phyloP scores from a whole-genome alignment of 306 rosid genomes.

The Carpinus viminea region DNA sequence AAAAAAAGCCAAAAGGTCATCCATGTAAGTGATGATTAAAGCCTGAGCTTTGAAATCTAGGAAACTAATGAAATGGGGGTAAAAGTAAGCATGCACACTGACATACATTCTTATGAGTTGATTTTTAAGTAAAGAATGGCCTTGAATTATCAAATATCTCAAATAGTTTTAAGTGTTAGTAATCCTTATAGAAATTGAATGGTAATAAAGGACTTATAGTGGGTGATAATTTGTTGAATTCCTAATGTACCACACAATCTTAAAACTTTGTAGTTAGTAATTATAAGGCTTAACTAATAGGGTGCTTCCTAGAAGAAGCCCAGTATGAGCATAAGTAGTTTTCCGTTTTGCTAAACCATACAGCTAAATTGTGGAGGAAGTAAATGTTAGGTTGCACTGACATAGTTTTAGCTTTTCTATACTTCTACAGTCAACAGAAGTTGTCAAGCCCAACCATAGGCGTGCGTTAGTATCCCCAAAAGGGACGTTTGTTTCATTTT shows the following conservation, averaged over 20 bases:
- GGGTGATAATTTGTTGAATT: not conserved
- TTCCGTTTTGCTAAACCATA: not conserved
- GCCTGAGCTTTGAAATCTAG: not conserved
- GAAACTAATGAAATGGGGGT: not conserved
- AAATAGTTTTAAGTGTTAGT: not conserved
- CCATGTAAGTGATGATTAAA: not conserved
- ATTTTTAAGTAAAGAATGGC: not conserved
- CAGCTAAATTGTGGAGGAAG: not conserved
- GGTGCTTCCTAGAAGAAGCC: constrained; percentile 1
- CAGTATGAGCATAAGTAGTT: not conserved
- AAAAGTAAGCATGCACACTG: not conserved
- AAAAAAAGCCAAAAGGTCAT: not conserved
- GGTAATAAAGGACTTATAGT: not conserved
- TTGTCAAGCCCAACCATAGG: not conserved
- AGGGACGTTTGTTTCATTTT: not conserved
- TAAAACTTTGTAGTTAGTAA: not conserved
- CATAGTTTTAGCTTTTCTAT: not conserved
- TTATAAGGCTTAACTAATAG: not conserved
- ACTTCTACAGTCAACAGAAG: not conserved
- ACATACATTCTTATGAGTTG: not conserved
- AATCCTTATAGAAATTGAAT: not conserved
- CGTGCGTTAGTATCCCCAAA: not conserved
- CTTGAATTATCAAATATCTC: not conserved
- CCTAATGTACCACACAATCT: not conserved
- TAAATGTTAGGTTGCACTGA: not conserved